Percentiles rank a stretch among this genome's conserved stretches.
Evolutionary conservation across 1,284 basidiomycete genomes (phyloP).

Genomic region (Athelia sp.): DNA sequence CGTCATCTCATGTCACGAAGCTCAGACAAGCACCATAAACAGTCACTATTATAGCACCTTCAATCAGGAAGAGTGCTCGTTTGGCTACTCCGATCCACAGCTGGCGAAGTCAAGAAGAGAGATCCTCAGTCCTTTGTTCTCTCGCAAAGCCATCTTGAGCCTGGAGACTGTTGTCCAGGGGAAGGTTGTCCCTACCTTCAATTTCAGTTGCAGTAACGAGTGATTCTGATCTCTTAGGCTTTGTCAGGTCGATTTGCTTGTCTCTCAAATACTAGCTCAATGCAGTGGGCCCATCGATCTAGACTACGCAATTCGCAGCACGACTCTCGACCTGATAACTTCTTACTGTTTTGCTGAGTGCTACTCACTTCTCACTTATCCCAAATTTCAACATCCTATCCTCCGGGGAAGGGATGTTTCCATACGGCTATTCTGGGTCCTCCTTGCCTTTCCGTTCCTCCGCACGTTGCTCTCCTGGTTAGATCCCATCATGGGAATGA

Average conservation of each 20-base stretch:
- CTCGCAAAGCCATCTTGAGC: slow-evolving; percentile 22
- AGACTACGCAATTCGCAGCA: slow-evolving; percentile 11
- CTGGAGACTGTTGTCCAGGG: slow-evolving; percentile 7
- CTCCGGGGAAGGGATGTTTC: slow-evolving; percentile 16
- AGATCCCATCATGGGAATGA: slow-evolving; percentile 9
- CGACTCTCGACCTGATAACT: slow-evolving; percentile 22
- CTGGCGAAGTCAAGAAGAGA: slow-evolving; percentile 22
- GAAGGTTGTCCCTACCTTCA: slow-evolving; percentile 1
- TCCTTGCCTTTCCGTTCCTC: slow-evolving; percentile 23
- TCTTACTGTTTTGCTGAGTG: slow-evolving; percentile 22
- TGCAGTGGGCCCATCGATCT: slow-evolving; percentile 12
- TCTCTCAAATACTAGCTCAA: slow-evolving; percentile 11
- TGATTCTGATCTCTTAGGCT: slow-evolving; percentile 9
- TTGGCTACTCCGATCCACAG: slow-evolving; percentile 17
- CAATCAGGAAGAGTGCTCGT: slow-evolving; percentile 15
- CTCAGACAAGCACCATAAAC: neutral
- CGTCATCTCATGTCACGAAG: neutral
- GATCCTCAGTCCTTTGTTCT: slow-evolving; percentile 25
- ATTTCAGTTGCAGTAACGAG: neutral
- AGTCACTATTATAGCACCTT: slow-evolving; percentile 19
- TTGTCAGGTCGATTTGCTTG: slow-evolving; percentile 16
- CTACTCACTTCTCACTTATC: slow-evolving; percentile 12
- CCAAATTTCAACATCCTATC: slow-evolving; percentile 21
- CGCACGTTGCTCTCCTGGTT: slow-evolving; percentile 6
- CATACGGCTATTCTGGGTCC: slow-evolving; percentile 13